These are phyloP conservation scores for Geotrichum reessii DNA, from an alignment of 1,139 yeast species.

Conservation along the genomic window DNA sequence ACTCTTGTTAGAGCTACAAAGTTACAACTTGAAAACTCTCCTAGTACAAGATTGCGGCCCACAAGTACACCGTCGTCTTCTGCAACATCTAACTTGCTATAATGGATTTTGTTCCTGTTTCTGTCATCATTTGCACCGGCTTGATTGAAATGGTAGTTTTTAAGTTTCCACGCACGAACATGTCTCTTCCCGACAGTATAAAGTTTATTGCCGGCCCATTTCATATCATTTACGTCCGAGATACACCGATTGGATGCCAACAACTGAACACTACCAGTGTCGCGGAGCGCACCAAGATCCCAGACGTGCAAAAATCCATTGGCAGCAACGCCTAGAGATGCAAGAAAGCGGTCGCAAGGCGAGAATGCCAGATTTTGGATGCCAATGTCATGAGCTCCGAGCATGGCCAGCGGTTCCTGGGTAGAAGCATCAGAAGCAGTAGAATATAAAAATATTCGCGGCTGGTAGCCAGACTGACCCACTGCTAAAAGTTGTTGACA, in stretches of 20 bases:
- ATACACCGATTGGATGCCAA: conserved; percentile 57
- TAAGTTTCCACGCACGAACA: conserved; percentile 53
- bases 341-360: conserved; percentile 49
- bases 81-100: background rate
- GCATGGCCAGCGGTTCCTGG: conserved; percentile 47
- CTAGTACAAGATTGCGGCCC: conserved; percentile 57
- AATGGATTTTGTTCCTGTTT: background rate
- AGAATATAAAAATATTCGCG: conserved; percentile 56
- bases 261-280: conserved; percentile 25
- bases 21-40: conserved; percentile 43
- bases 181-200: conserved; percentile 57
- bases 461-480: conserved; percentile 64
- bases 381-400: conserved; percentile 62
- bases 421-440: conserved; percentile 42
- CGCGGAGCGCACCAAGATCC: conserved; percentile 37
- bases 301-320: conserved; percentile 64
- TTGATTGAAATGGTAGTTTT: background rate
- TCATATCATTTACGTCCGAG: conserved; percentile 47
- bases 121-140: conserved; percentile 16
- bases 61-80: conserved; percentile 35
- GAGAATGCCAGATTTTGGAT: conserved; percentile 51
- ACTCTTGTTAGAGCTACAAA: conserved; percentile 42
- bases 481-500: conserved; percentile 51
- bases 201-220: conserved; percentile 47
- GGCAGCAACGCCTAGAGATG: conserved; percentile 57